Evolutionary conservation across 2,329 filamentous ascomycete genomes (phyloP).

Genomic region (Aspergillus sp.): DNA sequence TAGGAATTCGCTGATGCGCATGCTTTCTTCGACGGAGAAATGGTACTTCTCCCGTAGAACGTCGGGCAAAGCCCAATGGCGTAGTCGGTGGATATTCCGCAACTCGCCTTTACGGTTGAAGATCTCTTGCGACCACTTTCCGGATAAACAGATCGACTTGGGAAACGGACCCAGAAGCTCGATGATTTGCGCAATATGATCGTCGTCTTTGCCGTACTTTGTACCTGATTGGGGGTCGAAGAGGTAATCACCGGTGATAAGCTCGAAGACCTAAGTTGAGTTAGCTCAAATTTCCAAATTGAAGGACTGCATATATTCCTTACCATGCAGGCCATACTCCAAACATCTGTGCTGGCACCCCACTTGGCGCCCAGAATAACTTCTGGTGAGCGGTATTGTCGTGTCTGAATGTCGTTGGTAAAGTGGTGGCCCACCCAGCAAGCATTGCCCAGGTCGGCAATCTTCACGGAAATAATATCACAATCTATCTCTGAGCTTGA

Average conservation of each 20-base stretch:
- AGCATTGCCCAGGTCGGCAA: constrained; percentile 94
- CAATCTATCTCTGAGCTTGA: constrained; percentile 33
- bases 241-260: constrained; percentile 96
- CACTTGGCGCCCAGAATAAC: constrained; percentile 96
- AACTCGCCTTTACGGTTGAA: constrained; percentile 97
- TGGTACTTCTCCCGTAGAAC: constrained; percentile 96
- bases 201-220: constrained; percentile 98
- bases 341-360: constrained; percentile 98
- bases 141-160: constrained; percentile 82
- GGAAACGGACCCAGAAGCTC: constrained; percentile 92
- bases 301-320: constrained; percentile 18
- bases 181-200: constrained; percentile 98
- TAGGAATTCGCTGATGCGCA: constrained; percentile 75
- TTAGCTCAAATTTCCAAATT: no score
- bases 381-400: constrained; percentile 94
- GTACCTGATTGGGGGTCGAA: constrained; percentile 98
- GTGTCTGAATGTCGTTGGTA: constrained; percentile 97
- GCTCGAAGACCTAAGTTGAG: constrained; percentile 72
- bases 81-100: constrained; percentile 91
- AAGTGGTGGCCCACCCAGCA: constrained; percentile 99
- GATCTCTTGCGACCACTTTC: constrained; percentile 98
- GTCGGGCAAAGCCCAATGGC: constrained; percentile 92
- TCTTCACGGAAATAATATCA: constrained; percentile 95
- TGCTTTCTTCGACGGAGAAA: constrained; percentile 77
- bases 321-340: constrained; percentile 99